These are phyloP conservation scores for Prunus davidiana DNA, from an alignment of 306 rosid genomes.

Conservation along the genomic window DNA sequence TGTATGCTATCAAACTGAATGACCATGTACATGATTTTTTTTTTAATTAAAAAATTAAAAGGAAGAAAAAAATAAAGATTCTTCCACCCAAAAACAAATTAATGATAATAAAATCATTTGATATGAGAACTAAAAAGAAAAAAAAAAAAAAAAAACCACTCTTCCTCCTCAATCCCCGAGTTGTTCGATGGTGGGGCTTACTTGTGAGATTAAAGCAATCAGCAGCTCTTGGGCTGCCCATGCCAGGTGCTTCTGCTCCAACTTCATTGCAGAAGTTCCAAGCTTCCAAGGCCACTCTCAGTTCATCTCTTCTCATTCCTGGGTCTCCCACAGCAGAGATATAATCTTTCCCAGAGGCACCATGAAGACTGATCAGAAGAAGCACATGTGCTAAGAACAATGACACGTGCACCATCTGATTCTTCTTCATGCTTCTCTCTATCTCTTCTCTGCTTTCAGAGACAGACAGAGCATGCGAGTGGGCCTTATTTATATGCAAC, in stretches of 20 bases:
- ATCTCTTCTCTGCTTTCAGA: not conserved
- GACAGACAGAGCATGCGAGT: slow-evolving; percentile 12
- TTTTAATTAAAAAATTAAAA: not conserved
- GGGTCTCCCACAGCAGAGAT: slow-evolving; percentile 76
- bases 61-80: too few relatives aligned
- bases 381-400: slow-evolving; percentile 30
- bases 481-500: slow-evolving; percentile 14
- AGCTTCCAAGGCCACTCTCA: slow-evolving; percentile 86
- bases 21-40: not conserved
- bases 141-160: not conserved
- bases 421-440: slow-evolving; percentile 8
- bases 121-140: too few relatives aligned
- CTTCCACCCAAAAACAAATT: too few relatives aligned
- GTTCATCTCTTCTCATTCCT: slow-evolving; percentile 71
- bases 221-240: slow-evolving; percentile 85
- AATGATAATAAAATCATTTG: too few relatives aligned
- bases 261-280: slow-evolving; percentile 96
- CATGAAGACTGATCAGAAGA: slow-evolving; percentile 18
- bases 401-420: slow-evolving; percentile 16
- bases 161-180: not conserved
- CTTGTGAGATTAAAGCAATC: slow-evolving; percentile 75
- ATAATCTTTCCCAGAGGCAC: slow-evolving; percentile 15
- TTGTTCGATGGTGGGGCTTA: slow-evolving; percentile 12
- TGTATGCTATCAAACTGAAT: not conserved
- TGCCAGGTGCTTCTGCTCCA: slow-evolving; percentile 68